Evolutionary conservation across 441 rosid genomes (phyloP).

Genomic region (Gossypium gossypioides): DNA sequence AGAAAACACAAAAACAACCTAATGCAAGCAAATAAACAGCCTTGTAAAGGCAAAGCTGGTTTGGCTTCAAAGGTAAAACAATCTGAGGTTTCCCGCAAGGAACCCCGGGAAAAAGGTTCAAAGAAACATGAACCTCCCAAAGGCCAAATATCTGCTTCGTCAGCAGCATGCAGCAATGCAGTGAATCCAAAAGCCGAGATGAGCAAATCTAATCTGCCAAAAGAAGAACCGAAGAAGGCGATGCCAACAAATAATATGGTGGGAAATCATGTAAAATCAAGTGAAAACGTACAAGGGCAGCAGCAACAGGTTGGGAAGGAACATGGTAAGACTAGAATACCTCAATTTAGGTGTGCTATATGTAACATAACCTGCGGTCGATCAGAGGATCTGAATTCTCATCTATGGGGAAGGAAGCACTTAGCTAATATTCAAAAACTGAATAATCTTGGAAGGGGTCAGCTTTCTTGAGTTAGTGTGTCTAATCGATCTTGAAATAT

Average conservation of each 20-base stretch:
- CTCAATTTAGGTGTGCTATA: constrained; percentile 13
- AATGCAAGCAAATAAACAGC: constrained; percentile 15
- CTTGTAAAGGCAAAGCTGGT: neutral
- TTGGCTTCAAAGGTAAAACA: neutral
- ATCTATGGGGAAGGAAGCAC: constrained; percentile 19
- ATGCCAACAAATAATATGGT: neutral
- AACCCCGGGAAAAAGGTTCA: neutral
- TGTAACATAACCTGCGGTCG: constrained; percentile 20
- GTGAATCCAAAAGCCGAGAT: neutral
- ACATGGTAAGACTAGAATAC: neutral
- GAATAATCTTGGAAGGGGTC: neutral
- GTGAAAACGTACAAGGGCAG: neutral
- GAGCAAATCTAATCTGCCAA: neutral
- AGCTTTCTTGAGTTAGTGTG: neutral
- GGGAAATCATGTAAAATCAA: neutral
- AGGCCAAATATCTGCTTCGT: neutral
- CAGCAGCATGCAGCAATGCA: neutral
- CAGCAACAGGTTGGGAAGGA: neutral
- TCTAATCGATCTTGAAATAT: neutral
- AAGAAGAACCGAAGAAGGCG: neutral
- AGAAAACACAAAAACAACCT: constrained; percentile 13
- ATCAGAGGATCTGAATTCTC: constrained; percentile 10
- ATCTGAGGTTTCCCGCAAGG: neutral
- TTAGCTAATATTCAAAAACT: constrained; percentile 7
- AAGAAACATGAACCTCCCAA: neutral